Base-by-base conservation (phyloP, 2,329 filamentous ascomycete genomes). In the Talaromyces sp. region DNA sequence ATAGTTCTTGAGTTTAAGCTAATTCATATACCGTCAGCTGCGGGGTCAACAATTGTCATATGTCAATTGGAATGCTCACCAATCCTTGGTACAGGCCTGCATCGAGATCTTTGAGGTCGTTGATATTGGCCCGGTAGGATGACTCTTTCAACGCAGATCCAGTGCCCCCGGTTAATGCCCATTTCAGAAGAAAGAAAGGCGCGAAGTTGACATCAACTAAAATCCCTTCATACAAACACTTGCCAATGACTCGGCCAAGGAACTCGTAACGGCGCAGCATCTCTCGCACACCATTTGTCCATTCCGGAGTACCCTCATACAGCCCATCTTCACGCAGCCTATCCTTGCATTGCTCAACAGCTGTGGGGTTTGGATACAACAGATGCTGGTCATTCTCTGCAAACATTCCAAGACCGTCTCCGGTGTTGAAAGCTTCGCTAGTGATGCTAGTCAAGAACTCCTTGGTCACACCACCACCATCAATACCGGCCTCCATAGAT, bases 141-240 rank as follows among this genome's bases (percentile, higher is more conserved):
- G 84, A 83, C 69, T 86, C 88, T 60, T 83, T 86, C 16, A 87
- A 80, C 1, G 86, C 82, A 30, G 85, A 80, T 14, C 81, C 80
- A 20, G 76, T 74, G 4, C 84, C 86, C 14, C 88, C 87, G 10
- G 88, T 86, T 48, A 93, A 82, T 2, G 91, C 86, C 94, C 94
- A 99, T 70, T 97, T 97, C 54, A 96, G 83, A 6, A 99, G 82
- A 75, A 99, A 99, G 77, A 99, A 99, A 0, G 90, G 87, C 1
- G 93, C 92, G 77, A 99, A 99, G 46, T 86, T 86, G 54, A 97
- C 87, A 71, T 99, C 92, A 42, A 97, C 87, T 3, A 99, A 81
- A 40, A 99, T 97, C 0, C 92, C 92, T 75, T 99, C 94, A 68
- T 99, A 99, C 66, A 99, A 80, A 73, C 94, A 99, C 70, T 99